These are phyloP conservation scores for Salvia splendens DNA, from an alignment of 257 asterid species.

Conservation along the genomic window DNA sequence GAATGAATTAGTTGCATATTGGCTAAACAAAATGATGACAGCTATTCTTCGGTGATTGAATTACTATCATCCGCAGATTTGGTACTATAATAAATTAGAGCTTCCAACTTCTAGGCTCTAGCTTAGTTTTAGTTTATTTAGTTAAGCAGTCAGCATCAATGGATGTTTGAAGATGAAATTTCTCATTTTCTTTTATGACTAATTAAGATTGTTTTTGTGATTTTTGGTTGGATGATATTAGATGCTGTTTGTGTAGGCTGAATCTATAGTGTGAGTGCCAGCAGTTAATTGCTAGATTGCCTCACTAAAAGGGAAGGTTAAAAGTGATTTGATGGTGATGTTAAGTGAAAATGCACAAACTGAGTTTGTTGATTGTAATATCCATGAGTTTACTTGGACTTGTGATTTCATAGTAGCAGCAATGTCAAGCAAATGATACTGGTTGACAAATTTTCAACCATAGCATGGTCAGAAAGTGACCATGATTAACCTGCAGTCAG, in stretches of 20 bases:
- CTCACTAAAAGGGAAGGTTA: not conserved
- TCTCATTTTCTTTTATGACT: not conserved
- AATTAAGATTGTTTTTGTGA: slow-evolving; percentile 1
- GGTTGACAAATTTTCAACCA: too few relatives aligned
- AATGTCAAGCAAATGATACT: too few relatives aligned
- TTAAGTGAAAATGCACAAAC: not conserved
- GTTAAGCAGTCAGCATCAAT: not conserved
- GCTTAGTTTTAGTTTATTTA: slow-evolving; percentile 1
- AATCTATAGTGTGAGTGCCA: not conserved
- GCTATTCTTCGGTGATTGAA: not conserved
- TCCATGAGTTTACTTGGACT: not conserved
- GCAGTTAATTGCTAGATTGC: not conserved
- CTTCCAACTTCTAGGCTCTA: not conserved
- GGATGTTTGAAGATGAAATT: slow-evolving; percentile 2
- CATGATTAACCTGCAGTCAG: too few relatives aligned
- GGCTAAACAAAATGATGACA: not conserved
- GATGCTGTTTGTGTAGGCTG: not conserved
- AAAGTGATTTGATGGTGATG: not conserved
- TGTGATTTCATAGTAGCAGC: not conserved
- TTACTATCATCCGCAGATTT: not conserved
- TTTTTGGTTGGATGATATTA: not conserved
- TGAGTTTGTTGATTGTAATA: not conserved
- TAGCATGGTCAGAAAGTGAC: not conserved
- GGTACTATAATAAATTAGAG: not conserved
- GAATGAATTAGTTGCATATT: not conserved